Evolutionary conservation across 1,284 basidiomycete genomes (phyloP).

Genomic region (Ustilago esculenta): DNA sequence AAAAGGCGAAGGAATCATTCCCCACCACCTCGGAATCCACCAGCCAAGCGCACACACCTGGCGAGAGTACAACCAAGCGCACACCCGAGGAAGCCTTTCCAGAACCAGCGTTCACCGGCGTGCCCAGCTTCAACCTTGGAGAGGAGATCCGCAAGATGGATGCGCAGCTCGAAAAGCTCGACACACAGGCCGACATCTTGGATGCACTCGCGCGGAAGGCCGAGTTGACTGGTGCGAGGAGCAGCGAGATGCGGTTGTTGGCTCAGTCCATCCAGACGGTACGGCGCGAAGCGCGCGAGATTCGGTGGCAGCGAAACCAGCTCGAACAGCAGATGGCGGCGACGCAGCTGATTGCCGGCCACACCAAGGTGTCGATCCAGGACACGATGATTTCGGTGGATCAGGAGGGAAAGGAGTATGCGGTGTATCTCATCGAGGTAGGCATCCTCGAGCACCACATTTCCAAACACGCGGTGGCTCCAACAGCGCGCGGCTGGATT

Average conservation of each 20-base stretch:
- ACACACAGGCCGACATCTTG: slow-evolving; percentile 82
- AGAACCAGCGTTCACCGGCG: slow-evolving; percentile 3
- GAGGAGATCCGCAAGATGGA: slow-evolving; percentile 60
- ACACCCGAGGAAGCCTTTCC: not conserved
- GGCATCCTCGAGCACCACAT: slow-evolving; percentile 67
- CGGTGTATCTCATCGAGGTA: slow-evolving; percentile 90
- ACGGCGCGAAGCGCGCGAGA: slow-evolving; percentile 81
- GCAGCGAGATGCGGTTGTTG: slow-evolving; percentile 82
- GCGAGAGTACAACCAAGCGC: not conserved
- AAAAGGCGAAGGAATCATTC: slow-evolving; percentile 3
- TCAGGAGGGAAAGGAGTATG: slow-evolving; percentile 85
- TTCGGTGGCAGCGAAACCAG: slow-evolving; percentile 76
- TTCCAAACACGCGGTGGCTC: not conserved
- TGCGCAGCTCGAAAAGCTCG: slow-evolving; percentile 78
- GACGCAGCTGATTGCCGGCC: slow-evolving; percentile 85
- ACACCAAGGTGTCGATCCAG: slow-evolving; percentile 69
- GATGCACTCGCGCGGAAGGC: slow-evolving; percentile 89
- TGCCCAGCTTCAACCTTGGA: slow-evolving; percentile 25
- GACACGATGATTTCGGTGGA: slow-evolving; percentile 46
- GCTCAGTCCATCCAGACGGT: slow-evolving; percentile 82
- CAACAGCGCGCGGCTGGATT: slow-evolving; percentile 79
- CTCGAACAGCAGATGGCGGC: slow-evolving; percentile 84
- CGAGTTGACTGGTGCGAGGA: slow-evolving; percentile 84
- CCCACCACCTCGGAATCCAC: not conserved
- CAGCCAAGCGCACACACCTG: slow-evolving; percentile 13